Conservation (phyloP, 495 filamentous ascomycete species). For the Penicillium manginii region DNA sequence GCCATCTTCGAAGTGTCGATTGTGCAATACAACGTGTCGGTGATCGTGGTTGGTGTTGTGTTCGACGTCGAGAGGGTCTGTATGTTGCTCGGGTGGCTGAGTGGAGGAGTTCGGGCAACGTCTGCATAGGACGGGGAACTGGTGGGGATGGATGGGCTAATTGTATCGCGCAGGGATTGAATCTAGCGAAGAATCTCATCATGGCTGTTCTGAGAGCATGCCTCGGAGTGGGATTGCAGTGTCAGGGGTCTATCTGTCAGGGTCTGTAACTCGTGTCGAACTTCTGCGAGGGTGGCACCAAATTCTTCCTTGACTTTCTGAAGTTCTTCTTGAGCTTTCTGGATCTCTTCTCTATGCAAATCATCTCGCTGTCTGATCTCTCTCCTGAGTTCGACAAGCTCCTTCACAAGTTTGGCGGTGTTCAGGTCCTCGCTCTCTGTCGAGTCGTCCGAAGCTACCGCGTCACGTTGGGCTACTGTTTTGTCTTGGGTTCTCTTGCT, state of each 20-base stretch:
- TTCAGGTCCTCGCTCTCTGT: conserved; percentile 26
- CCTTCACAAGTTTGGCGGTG: conserved; percentile 12
- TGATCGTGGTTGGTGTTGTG: conserved; percentile 24
- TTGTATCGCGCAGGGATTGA: conserved; percentile 20
- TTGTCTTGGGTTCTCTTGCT: conserved; percentile 11
- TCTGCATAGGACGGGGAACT: conserved; percentile 25
- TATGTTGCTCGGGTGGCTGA: conserved; percentile 27
- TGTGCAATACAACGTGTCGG: conserved; percentile 27
- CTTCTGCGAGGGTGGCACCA: conserved; percentile 17
- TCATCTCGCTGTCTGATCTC: conserved; percentile 28
- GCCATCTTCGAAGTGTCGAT: conserved; percentile 31
- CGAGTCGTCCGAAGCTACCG: conserved; percentile 17
- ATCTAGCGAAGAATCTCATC: conserved; percentile 25
- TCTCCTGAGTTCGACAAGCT: conserved; percentile 25
- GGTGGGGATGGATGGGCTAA: conserved; percentile 10
- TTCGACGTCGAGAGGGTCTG: conserved; percentile 15
- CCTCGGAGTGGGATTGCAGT: conserved; percentile 16
- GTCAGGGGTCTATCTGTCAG: conserved; percentile 15
- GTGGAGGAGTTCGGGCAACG: conserved; percentile 24
- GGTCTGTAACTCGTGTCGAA: conserved; percentile 21
- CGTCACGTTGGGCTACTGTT: conserved; percentile 17
- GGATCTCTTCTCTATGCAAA: conserved; percentile 9
- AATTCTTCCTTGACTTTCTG: conserved; percentile 26
- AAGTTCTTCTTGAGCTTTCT: conserved; percentile 13
- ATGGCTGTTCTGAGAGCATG: conserved; percentile 12